phyloP scores from a whole-genome alignment of 805 yeast species.

The Schwanniomyces occidentalis region DNA sequence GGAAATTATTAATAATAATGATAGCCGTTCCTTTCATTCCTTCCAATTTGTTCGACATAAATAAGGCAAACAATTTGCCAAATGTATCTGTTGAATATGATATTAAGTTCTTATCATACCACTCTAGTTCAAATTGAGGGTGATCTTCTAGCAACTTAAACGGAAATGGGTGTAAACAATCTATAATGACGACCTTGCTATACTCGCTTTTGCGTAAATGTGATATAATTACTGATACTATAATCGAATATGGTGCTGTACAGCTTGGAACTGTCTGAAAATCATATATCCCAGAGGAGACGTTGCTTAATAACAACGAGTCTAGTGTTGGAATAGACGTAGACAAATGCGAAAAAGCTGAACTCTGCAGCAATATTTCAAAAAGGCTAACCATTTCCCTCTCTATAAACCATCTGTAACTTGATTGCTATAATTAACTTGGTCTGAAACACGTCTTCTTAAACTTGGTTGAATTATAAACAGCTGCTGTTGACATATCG shows the following conservation, averaged over 20 bases:
- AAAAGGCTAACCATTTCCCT: constrained; percentile 31
- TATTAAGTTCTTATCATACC: constrained; percentile 15
- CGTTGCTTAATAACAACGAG: constrained; percentile 15
- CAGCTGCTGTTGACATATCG: no score
- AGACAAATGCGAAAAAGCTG: constrained; percentile 24
- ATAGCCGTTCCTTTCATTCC: constrained; percentile 13
- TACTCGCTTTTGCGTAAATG: constrained; percentile 21
- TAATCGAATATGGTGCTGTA: constrained; percentile 18
- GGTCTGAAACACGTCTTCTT: no score
- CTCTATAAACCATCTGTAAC: not conserved
- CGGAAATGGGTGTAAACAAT: constrained; percentile 33
- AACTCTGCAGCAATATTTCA: constrained; percentile 27
- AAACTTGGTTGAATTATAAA: no score
- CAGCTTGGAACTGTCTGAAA: constrained; percentile 39
- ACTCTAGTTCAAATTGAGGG: constrained; percentile 17
- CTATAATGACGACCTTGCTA: constrained; percentile 27
- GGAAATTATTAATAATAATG: constrained; percentile 30
- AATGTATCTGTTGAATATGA: constrained; percentile 26
- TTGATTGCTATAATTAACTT: no score
- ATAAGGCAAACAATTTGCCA: constrained; percentile 23
- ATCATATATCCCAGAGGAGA: constrained; percentile 29
- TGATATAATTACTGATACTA: constrained; percentile 24
- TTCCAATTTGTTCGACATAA: constrained; percentile 13
- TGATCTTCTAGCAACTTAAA: constrained; percentile 20
- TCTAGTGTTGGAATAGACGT: constrained; percentile 33